A percentile compares a stretch with the other conserved stretches of the same genome.
Conservation (phyloP, 768 basidiomycete species). For the Obba rivulosa region DNA sequence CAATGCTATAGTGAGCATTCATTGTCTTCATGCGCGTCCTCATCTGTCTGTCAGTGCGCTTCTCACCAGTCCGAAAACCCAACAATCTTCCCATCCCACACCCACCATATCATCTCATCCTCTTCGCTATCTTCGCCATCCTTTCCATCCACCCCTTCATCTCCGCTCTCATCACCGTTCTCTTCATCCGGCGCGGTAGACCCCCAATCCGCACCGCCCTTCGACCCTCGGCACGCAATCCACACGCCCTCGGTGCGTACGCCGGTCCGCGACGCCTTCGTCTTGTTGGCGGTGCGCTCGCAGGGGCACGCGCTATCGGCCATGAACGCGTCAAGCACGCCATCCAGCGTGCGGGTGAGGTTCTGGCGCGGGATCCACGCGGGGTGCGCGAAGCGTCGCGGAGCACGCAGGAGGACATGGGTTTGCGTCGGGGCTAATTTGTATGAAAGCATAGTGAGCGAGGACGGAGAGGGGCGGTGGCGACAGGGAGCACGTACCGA, state of each 20-base stretch:
- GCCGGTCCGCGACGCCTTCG: slow-evolving; percentile 15
- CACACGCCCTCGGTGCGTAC: slow-evolving; percentile 37
- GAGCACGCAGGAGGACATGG: slow-evolving; percentile 42
- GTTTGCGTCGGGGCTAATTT: slow-evolving; percentile 41
- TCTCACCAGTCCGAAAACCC: slow-evolving; percentile 44
- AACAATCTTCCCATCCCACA: slow-evolving; percentile 42
- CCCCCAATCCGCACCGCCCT: slow-evolving; percentile 4
- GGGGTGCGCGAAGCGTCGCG: slow-evolving; percentile 41
- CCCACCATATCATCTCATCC: slow-evolving; percentile 49
- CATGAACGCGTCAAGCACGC: slow-evolving; percentile 30
- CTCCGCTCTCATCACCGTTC: slow-evolving; percentile 1
- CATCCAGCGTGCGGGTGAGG: slow-evolving; percentile 32
- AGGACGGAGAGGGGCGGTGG: neutral
- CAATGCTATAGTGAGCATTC: too few relatives aligned
- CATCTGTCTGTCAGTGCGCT: neutral
- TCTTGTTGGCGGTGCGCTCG: slow-evolving; percentile 19
- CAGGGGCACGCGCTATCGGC: slow-evolving; percentile 21
- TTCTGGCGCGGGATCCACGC: slow-evolving; percentile 45
- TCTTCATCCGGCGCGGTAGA: neutral
- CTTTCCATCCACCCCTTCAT: slow-evolving; percentile 13
- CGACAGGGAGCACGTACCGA: slow-evolving; percentile 24
- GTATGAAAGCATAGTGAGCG: too few relatives aligned
- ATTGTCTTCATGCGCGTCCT: too few relatives aligned
- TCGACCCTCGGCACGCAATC: slow-evolving; percentile 24
- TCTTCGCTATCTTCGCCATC: slow-evolving; percentile 28